A percentile compares a stretch with the other conserved stretches of the same genome.
Conservation (phyloP, 495 filamentous ascomycete genomes). For the Tuber aestivum region DNA sequence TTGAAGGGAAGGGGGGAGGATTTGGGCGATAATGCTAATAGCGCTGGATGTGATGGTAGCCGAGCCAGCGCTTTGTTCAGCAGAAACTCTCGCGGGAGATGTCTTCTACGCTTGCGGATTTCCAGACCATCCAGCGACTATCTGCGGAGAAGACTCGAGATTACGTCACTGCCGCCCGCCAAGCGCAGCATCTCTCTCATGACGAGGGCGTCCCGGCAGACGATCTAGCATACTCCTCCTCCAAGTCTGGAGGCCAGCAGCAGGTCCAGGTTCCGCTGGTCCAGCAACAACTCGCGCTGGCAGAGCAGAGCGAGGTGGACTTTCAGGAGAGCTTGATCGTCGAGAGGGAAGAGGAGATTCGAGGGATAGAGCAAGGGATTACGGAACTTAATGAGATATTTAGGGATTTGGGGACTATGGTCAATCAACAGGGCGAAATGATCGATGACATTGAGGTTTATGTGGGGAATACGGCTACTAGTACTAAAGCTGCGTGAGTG, state of each 20-base stretch:
- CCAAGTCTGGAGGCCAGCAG: constrained; percentile 47
- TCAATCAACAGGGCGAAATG: constrained; percentile 83
- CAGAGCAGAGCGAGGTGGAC: constrained; percentile 90
- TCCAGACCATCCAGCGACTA: constrained; percentile 79
- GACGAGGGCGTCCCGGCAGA: constrained; percentile 38
- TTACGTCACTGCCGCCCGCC: constrained; percentile 69
- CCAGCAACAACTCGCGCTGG: constrained; percentile 72
- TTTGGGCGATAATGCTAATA: constrained; percentile 10
- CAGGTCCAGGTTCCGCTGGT: constrained; percentile 52
- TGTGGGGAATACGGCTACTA: constrained; percentile 68
- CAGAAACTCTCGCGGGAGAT: constrained; percentile 91
- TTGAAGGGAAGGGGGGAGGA: constrained; percentile 1
- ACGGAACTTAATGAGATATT: constrained; percentile 95
- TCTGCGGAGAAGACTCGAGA: constrained; percentile 90
- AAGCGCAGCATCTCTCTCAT: constrained; percentile 23
- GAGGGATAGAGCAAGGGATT: constrained; percentile 92
- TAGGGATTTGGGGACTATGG: constrained; percentile 92
- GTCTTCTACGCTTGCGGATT: constrained; percentile 75
- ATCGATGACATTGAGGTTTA: constrained; percentile 85
- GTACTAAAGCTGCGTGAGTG: constrained; percentile 65
- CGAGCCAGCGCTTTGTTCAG: constrained; percentile 87
- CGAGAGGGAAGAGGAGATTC: constrained; percentile 92
- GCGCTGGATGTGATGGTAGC: constrained; percentile 48
- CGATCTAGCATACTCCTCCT: constrained; percentile 40
- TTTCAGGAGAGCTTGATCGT: constrained; percentile 95